phyloP scores from a whole-genome alignment of 2,329 filamentous ascomycete genomes.

The Trematosphaeria pertusa region DNA sequence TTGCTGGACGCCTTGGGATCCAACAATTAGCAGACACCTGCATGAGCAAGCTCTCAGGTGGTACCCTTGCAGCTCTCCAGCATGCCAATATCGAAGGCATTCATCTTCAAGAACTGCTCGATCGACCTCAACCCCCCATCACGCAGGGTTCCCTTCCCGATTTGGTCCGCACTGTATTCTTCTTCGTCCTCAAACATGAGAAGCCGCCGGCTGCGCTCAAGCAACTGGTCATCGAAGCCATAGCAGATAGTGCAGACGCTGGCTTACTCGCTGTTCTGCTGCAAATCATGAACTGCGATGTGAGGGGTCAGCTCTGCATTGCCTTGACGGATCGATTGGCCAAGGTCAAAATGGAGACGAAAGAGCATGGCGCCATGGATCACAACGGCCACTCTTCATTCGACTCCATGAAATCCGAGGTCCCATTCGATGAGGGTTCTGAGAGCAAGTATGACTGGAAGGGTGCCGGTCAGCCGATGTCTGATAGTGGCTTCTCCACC shows the following conservation, averaged over 20 bases:
- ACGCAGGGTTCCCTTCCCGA: background rate
- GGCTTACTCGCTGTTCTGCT: background rate
- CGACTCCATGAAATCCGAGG: slow-evolving; percentile 1
- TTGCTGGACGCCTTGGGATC: slow-evolving; percentile 23
- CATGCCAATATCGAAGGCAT: slow-evolving; percentile 7
- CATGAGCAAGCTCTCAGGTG: slow-evolving; percentile 13
- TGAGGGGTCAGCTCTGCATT: slow-evolving; percentile 1
- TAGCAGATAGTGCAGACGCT: slow-evolving; percentile 15
- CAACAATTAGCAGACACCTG: slow-evolving; percentile 20
- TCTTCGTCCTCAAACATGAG: slow-evolving; percentile 21
- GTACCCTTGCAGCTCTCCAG: slow-evolving; percentile 9
- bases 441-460: background rate
- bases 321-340: slow-evolving; percentile 1
- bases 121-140: background rate
- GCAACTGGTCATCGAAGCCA: slow-evolving; percentile 17
- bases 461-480: too few species aligned
- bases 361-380: background rate
- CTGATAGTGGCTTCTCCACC: too few species aligned
- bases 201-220: slow-evolving; percentile 18
- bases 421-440: background rate
- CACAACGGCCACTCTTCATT: background rate
- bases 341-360: background rate
- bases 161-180: slow-evolving; percentile 22
- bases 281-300: background rate
- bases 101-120: slow-evolving; percentile 13